Base-by-base conservation (phyloP, 257 asterid species). In the Sherardia arvensis region DNA sequence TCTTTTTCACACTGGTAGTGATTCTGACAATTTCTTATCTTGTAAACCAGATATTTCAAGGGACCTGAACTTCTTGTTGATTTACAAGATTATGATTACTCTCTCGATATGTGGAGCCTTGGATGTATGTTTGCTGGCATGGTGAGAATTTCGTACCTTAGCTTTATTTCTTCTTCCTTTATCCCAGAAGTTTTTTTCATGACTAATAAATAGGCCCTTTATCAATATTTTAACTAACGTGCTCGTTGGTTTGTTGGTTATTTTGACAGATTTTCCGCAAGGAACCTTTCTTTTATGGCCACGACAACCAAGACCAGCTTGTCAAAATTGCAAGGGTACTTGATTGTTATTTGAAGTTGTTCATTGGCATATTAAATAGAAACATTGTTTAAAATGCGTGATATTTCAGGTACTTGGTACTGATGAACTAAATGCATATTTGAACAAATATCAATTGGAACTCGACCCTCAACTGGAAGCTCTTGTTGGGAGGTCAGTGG, bases 241-340 rank as follows among this genome's bases (percentile, higher is more conserved):
- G 32, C 33, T n/a, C 12, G 18, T 18, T 5, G 30, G 27, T 21
- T 60, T 22, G 11, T 26, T 66, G 54, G 30, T 67, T 15, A 43
- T 43, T 66, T 77, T 48, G 20, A 47, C 61, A 92, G 98, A 88
- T 92, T 67, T 92, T 92, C 55, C 95, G 95, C 64, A 92, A 88
- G 87, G 98, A 92, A 73, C 98, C 97, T 72, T 92, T 92, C 93
- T 92, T 92, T 77, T 83, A 88, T 66, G 98, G 98, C 21, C 98
- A 88, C 61, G 96, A 92, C 75, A 92, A 92, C 79, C 95, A 88
- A 80, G 98, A 92, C 74, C 98, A 91, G 79, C 98, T 91, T 38
- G 96, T 91, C 64, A 91, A 91, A 82, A 91, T 91, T 74, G 98
- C 98, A 0, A 86, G 77, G 96, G 96, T 91, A 77, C 34, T 61